Evolutionary conservation across 2,329 filamentous ascomycete species (phyloP).

Genomic region (Rutstroemia sydowiana): DNA sequence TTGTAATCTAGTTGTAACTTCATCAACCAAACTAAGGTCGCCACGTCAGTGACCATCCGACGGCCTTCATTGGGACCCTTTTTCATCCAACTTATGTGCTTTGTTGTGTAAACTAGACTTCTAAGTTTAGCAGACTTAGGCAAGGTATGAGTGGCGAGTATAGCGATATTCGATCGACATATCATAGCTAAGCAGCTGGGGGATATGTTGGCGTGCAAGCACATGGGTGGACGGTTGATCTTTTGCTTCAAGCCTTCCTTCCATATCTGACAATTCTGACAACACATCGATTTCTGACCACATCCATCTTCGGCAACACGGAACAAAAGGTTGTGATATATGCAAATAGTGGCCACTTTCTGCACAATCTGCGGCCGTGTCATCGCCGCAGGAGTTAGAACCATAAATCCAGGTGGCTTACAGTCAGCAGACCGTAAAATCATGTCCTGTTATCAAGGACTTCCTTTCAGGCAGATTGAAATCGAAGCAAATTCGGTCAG

Average conservation of each 20-base stretch:
- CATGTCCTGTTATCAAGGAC: slow-evolving; percentile 12
- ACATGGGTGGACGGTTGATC: slow-evolving; percentile 12
- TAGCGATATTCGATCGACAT: slow-evolving; percentile 10
- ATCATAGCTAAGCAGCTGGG: slow-evolving; percentile 6
- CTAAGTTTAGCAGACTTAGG: slow-evolving; percentile 13
- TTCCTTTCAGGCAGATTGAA: slow-evolving; percentile 4
- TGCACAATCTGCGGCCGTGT: slow-evolving; percentile 9
- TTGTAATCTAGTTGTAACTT: slow-evolving; percentile 8
- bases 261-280: slow-evolving; percentile 23
- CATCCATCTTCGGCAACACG: slow-evolving; percentile 8
- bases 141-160: slow-evolving; percentile 19
- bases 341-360: slow-evolving; percentile 8
- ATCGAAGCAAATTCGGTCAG: slow-evolving; percentile 1
- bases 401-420: slow-evolving; percentile 19
- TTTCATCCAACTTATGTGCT: slow-evolving; percentile 14
- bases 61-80: slow-evolving; percentile 19
- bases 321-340: slow-evolving; percentile 3
- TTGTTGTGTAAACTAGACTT: slow-evolving; percentile 6
- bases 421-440: slow-evolving; percentile 24
- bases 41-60: slow-evolving; percentile 26
- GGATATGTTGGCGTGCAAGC: slow-evolving; percentile 3
- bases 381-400: slow-evolving; percentile 17
- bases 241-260: slow-evolving; percentile 15
- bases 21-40: slow-evolving; percentile 26
- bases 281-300: slow-evolving; percentile 23